Percentiles rank a stretch among this genome's conserved stretches.
Evolutionary conservation across 2,329 filamentous ascomycete species (phyloP).

Genomic region (Fusarium penzigii): DNA sequence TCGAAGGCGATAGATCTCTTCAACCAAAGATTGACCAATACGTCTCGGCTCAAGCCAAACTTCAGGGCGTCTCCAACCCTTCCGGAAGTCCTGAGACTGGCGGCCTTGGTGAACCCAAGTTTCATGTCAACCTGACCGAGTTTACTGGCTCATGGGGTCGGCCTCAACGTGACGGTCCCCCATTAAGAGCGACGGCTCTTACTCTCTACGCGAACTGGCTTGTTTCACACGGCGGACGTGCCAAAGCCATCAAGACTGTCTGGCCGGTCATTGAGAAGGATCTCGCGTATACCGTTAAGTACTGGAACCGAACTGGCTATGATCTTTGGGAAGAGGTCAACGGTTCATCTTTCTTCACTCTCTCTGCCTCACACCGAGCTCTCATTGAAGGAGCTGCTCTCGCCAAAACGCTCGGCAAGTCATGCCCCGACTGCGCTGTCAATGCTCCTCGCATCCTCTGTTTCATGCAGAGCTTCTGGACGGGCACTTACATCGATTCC

Average conservation of each 20-base stretch:
- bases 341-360: constrained; percentile 77
- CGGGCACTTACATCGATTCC: constrained; percentile 58
- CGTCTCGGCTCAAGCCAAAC: constrained; percentile 62
- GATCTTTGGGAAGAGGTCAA: constrained; percentile 80
- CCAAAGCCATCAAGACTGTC: constrained; percentile 52
- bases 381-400: constrained; percentile 65
- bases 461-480: constrained; percentile 73
- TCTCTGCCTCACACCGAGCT: constrained; percentile 62
- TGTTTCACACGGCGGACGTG: constrained; percentile 60
- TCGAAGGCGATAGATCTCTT: constrained; percentile 57
- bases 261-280: constrained; percentile 77
- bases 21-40: constrained; percentile 66
- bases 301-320: constrained; percentile 64
- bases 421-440: constrained; percentile 59
- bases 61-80: constrained; percentile 68
- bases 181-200: constrained; percentile 71
- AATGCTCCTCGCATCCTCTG: constrained; percentile 69
- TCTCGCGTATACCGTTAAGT: constrained; percentile 68
- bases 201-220: constrained; percentile 71
- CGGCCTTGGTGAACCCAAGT: constrained; percentile 72
- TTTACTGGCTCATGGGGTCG: constrained; percentile 71
- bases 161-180: constrained; percentile 75
- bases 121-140: constrained; percentile 60
- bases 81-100: constrained; percentile 55
- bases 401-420: constrained; percentile 61